Percentiles rank a stretch among this genome's conserved stretches.
Conservation (phyloP, 306 rosid genomes). For the Betula pendula region DNA sequence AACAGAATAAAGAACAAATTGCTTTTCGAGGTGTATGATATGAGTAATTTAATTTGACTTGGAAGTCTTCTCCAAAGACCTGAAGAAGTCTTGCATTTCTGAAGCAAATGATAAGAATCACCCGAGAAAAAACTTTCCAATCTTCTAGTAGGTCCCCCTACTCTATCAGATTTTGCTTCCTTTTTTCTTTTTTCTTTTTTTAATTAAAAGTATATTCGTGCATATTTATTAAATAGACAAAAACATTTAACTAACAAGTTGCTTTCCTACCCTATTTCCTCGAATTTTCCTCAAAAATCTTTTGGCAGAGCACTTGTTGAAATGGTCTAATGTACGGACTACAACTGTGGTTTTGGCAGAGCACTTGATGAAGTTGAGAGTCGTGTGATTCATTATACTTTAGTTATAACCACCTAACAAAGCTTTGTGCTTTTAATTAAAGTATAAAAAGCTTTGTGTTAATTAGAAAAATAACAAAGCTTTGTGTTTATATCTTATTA, state of each 20-base stretch:
- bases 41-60: conserved; percentile 45
- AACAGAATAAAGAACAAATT: too few species aligned
- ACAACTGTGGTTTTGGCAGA: too few species aligned
- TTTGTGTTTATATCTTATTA: too few species aligned
- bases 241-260: neutral
- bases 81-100: conserved; percentile 25
- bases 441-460: too few species aligned
- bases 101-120: conserved; percentile 21
- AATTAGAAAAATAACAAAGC: too few species aligned
- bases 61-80: conserved; percentile 49
- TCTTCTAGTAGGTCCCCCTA: too few species aligned
- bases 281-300: conserved; percentile 41
- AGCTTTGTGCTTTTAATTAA: too few species aligned
- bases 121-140: neutral
- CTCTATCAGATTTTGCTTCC: too few species aligned
- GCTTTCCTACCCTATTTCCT: conserved; percentile 36
- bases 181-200: too few species aligned
- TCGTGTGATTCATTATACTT: too few species aligned
- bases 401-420: too few species aligned
- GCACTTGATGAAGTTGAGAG: neutral
- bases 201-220: neutral
- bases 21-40: neutral
- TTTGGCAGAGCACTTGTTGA: neutral
- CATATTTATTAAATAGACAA: neutral
- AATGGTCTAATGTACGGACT: too few species aligned